Evolutionary conservation across 164 flowering plant genomes (phyloP).

Genomic region (Malania oleifera): DNA sequence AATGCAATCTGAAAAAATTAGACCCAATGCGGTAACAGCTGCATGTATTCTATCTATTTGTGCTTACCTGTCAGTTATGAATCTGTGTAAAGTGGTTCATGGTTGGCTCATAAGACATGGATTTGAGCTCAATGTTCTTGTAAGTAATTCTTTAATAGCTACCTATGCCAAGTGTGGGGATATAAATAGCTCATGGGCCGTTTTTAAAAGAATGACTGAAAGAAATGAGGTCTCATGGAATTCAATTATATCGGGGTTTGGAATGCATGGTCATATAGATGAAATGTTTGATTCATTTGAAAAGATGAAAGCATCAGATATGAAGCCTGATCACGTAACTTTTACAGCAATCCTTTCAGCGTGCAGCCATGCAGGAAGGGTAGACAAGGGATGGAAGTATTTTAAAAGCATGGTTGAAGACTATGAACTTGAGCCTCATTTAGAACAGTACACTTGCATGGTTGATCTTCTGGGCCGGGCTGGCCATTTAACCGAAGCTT

Average conservation of each 20-base stretch:
- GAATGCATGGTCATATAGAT: conserved; percentile 33
- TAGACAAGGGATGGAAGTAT: conserved; percentile 33
- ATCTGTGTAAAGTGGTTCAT: conserved; percentile 36
- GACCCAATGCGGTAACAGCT: conserved; percentile 30
- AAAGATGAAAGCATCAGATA: conserved; percentile 23
- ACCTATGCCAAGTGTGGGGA: conserved; percentile 62
- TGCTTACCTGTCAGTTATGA: conserved; percentile 24
- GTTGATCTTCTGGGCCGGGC: conserved; percentile 50
- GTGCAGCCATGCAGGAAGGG: conserved; percentile 43
- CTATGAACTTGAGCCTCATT: conserved; percentile 29
- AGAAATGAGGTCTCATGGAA: conserved; percentile 55
- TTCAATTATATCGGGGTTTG: conserved; percentile 37
- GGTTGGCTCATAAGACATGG: conserved; percentile 26
- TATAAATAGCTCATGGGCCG: conserved; percentile 22
- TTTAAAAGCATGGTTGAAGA: conserved; percentile 33
- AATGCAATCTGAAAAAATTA: conserved; percentile 30
- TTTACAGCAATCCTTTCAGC: conserved; percentile 39
- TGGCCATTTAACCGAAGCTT: conserved; percentile 34
- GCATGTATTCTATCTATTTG: conserved; percentile 32
- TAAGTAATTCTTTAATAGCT: conserved; percentile 48
- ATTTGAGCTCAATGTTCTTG: conserved; percentile 25
- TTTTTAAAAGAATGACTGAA: conserved; percentile 39
- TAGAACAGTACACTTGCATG: conserved; percentile 47
- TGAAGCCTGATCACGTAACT: conserved; percentile 32
- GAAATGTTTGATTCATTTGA: conserved; percentile 26